Conservation (phyloP, 2,329 filamentous ascomycete species). For the Sclerotiophoma versabilis region DNA sequence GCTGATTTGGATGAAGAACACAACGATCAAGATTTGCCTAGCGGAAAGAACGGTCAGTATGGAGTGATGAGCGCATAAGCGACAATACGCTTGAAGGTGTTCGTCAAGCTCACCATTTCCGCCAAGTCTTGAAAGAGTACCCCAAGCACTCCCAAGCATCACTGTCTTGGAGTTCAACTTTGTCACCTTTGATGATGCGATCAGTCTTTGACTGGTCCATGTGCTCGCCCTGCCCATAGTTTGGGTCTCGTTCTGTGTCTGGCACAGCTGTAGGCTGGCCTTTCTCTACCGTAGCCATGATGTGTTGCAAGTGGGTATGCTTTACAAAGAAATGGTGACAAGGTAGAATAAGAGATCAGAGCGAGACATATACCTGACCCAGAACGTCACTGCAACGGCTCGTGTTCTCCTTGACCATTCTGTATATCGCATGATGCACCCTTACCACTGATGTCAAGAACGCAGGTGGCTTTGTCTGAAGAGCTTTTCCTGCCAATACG, state of each 20-base stretch:
- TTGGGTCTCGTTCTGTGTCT: slow-evolving; percentile 33
- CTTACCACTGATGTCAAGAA: slow-evolving; percentile 25
- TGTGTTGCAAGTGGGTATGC: neutral
- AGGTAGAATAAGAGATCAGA: neutral
- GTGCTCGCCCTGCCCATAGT: slow-evolving; percentile 25
- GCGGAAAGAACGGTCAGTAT: neutral
- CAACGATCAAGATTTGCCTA: slow-evolving; percentile 56
- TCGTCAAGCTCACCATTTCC: slow-evolving; percentile 49
- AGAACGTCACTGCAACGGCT: neutral
- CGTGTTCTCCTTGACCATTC: neutral
- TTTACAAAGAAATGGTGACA: neutral
- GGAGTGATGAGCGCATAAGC: neutral
- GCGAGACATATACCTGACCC: neutral
- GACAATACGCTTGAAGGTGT: neutral
- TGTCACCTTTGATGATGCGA: slow-evolving; percentile 35
- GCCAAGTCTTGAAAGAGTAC: slow-evolving; percentile 54
- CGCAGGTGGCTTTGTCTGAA: slow-evolving; percentile 20
- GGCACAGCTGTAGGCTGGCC: slow-evolving; percentile 27
- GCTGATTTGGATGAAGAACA: slow-evolving; percentile 61
- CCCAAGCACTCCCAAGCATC: slow-evolving; percentile 54
- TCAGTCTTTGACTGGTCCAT: slow-evolving; percentile 27
- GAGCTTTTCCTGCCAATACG: slow-evolving; percentile 26
- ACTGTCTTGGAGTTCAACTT: slow-evolving; percentile 47
- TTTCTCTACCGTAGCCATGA: slow-evolving; percentile 20
- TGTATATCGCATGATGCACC: neutral